Evolutionary conservation across 1,139 yeast genomes (phyloP), one percentile per base, ranked within the genome.

Genomic region (Suhomyces chickasaworum): DNA sequence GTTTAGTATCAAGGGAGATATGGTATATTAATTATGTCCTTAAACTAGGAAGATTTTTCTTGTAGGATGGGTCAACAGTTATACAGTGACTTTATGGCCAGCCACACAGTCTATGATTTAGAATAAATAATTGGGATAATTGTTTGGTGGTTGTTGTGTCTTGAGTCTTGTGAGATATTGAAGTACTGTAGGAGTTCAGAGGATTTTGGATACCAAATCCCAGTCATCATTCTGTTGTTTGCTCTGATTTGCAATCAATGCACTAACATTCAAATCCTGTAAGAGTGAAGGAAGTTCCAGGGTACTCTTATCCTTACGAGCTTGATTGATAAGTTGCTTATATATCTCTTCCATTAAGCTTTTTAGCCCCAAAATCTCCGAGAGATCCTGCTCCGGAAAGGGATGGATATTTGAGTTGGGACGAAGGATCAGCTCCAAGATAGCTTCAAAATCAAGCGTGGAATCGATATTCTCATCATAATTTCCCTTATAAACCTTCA

Each of bases 191-290:
- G n/a, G n/a, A n/a, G n/a, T 20, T 27, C 20, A 41, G 18, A 34
- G 36, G 22, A 39, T 42, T 38, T 66, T 65, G 47, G 77, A 71
- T 3, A 74, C 71, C 23, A 73, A 60, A 51, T 72, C 78, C 79
- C 79, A 74, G 32, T 72, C 77, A 20, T 69, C 73, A 27, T 67
- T 51, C 44, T 65, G 68, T 9, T 60, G 54, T 47, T 61, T 66
- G 1, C 70, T 60, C 50, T 69, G 70, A 43, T 61, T 60, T 13
- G 56, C 54, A 13, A 63, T 55, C 40, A 64, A 52, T 17, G 59
- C 61, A 43, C 60, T 55, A n/a, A 61, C 54, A 35, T 63, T 60
- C 43, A 62, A 51, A 41, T 60, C 63, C 44, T 53, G 59, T n/a
- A 64, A 51, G 21, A 56, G 49, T 3, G 53, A 45, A 3, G 58